phyloP scores from a whole-genome alignment of 306 rosid species.

The Vigna angularis region DNA sequence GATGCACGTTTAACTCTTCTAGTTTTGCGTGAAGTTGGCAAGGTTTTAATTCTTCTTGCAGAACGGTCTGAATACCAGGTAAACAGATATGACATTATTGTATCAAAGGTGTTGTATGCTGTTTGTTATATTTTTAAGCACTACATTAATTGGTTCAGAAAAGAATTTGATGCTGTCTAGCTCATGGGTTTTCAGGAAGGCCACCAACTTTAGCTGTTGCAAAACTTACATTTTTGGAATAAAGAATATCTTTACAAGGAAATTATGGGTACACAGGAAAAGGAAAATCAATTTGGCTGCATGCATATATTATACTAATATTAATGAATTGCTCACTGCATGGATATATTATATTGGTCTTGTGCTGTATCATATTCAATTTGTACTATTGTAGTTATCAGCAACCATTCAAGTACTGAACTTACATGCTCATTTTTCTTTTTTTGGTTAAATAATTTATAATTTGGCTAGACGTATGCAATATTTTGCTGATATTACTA shows the following conservation, averaged over 20 bases:
- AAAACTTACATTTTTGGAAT: neutral
- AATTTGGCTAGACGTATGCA: constrained; percentile 15
- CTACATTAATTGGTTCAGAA: constrained; percentile 31
- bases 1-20: constrained; percentile 97
- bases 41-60: constrained; percentile 83
- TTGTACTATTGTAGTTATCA: neutral
- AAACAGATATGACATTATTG: neutral
- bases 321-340: constrained; percentile 9
- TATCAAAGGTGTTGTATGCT: constrained; percentile 29
- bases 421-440: constrained; percentile 3
- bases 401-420: constrained; percentile 10
- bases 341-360: neutral
- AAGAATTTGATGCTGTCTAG: constrained; percentile 25
- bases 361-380: constrained; percentile 28
- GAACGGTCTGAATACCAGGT: constrained; percentile 96
- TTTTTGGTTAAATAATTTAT: neutral
- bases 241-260: neutral
- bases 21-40: constrained; percentile 95
- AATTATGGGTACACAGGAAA: neutral
- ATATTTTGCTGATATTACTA: constrained; percentile 14
- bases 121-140: constrained; percentile 6
- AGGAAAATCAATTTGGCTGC: constrained; percentile 23
- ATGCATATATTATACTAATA: neutral
- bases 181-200: constrained; percentile 21
- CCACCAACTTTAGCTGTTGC: constrained; percentile 1